Evolutionary conservation across 257 asterid genomes (phyloP), one percentile per base, ranked within the genome.

Genomic region (Scutellaria baicalensis): DNA sequence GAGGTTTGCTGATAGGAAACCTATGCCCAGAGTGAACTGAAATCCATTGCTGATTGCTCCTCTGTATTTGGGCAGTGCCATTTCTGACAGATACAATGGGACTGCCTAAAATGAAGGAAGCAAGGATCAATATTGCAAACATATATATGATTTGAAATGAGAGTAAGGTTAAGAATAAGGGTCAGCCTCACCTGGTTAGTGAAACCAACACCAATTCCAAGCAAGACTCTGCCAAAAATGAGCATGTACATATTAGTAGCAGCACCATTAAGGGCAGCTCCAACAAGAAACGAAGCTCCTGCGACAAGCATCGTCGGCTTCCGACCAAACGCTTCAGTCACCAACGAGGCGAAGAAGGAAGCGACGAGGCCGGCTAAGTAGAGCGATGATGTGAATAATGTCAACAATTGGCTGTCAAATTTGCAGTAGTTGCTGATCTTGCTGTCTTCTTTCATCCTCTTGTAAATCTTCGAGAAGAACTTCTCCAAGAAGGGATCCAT

Each of bases 111-210:
- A 65, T 0, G 0, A 16, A 3, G 3, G 3, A 13, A 27, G 36
- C 4, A 21, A 35, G 11, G 11, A 13, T 48, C 54, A n/a, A n/a
- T n/a, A n/a, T n/a, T n/a, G n/a, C n/a, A n/a, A n/a, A n/a, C n/a
- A n/a, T n/a, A n/a, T n/a, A n/a, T n/a, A n/a, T n/a, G n/a, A n/a
- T n/a, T 4, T 14, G 27, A 6, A 49, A 49, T 6, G 6, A 14
- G 2, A 12, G 14, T n/a, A n/a, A n/a, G 14, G 11, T 42, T 2
- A 9, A 9, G 8, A 10, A 3, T 23, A 81, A n/a, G n/a, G n/a
- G n/a, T n/a, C n/a, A n/a, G n/a, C n/a, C n/a, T n/a, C n/a, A n/a
- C 87, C 90, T 85, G 90, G 56, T 85, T 85, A 1, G 88, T 70
- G 71, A 85, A 85, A 43, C 90, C 90, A 44, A 85, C 75, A n/a